A percentile compares a stretch with the other conserved stretches of the same genome.
Conservation (phyloP, 192 early-diverging fungal species). For the Fimicolochytrium jonesii region DNA sequence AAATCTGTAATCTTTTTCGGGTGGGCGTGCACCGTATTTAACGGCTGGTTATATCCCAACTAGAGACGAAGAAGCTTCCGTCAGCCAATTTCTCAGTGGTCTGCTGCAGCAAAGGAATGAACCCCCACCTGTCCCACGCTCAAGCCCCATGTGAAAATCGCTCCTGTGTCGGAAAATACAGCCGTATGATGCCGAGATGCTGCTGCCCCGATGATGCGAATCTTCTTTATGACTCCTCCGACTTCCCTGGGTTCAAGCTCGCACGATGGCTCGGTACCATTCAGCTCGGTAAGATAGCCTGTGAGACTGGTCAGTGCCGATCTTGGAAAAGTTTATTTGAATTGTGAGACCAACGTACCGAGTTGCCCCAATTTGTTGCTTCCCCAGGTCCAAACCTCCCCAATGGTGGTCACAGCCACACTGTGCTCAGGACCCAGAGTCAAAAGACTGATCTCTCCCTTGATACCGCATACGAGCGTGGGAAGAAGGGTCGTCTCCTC, state of each 20-base stretch:
- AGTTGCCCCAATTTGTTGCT: conserved; percentile 62
- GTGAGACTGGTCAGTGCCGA: too few species aligned
- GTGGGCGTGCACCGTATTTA: conserved; percentile 33
- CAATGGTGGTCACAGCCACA: conserved; percentile 50
- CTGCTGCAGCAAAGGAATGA: too few species aligned
- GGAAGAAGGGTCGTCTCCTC: conserved; percentile 58
- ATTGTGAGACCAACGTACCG: too few species aligned
- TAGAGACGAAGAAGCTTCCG: too few species aligned
- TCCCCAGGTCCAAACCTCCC: conserved; percentile 63
- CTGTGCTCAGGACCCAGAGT: conserved; percentile 71
- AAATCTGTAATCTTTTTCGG: conserved; percentile 64
- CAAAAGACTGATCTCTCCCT: conserved; percentile 30
- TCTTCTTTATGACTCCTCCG: conserved; percentile 46
- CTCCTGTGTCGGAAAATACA: conserved; percentile 51
- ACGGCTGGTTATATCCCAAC: conserved; percentile 29
- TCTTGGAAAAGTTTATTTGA: too few species aligned
- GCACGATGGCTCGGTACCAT: conserved; percentile 29
- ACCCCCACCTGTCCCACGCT: conserved; percentile 73
- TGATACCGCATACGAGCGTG: conserved; percentile 40
- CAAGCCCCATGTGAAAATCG: conserved; percentile 64
- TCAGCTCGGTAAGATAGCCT: conserved; percentile 37
- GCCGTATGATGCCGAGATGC: conserved; percentile 67
- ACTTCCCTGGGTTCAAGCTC: conserved; percentile 52
- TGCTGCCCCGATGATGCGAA: conserved; percentile 52
- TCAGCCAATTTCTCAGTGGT: too few species aligned